Base-by-base conservation (phyloP, 106 monocot species). In the Narthecium ossifragum region DNA sequence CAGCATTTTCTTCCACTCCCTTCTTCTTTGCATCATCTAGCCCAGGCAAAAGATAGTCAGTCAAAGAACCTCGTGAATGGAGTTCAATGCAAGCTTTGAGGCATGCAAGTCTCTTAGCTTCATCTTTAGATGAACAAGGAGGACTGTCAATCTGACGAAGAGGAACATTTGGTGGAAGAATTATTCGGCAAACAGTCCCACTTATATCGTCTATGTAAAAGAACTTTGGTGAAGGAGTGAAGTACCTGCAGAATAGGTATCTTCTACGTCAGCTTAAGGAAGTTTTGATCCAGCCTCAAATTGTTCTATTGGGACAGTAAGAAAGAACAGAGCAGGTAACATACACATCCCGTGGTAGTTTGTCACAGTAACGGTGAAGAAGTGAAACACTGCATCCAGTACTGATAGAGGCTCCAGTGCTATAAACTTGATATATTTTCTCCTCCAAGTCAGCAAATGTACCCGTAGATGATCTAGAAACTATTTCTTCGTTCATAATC, bases 81-180 rank as follows among this genome's bases (percentile, higher is more conserved):
- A 98, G 64, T 53, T 81, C 64, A 7, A 70, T 62, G 57, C 96
- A 98, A 47, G 90, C 96, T 51, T 72, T 77, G 55, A 98, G 62
- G 60, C 90, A 98, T 49, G 87, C 86, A 61, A 59, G 26, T 68
- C 96, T 78, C 66, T 77, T 98, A 55, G 96, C 90, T 78, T 81
- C 81, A 80, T 98, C 87, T 72, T 91, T 98, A 50, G 87, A 84
- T 17, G 46, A 14, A 64, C 52, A 81, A 13, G 90, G 84, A 37
- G 40, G 31, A 65, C 96, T 76, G 31, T 87, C 81, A 46, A 87
- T 74, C 69, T 77, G 79, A 69, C 79, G 86, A 64, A 98, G 14
- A 57, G 96, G 75, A 72, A 84, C 83, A 70, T 98, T 98, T 40
- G 96, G 70, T 39, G 96, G 96, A 69, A 98, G 96, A 63, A 74